Base-by-base conservation (phyloP, 169 alveolate species). In the Plasmodium adleri region DNA sequence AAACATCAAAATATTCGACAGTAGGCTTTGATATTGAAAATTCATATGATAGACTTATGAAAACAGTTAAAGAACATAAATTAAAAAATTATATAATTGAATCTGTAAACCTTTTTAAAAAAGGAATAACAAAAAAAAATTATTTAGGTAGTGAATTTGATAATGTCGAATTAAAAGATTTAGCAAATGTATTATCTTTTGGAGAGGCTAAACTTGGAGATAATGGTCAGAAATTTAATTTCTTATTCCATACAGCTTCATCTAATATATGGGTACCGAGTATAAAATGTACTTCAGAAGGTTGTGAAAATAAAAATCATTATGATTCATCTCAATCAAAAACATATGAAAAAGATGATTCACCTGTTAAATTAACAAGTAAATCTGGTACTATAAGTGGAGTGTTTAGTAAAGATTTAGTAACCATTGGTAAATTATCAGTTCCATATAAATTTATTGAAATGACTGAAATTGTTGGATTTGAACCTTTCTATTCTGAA, bases 241-340 rank as follows among this genome's bases (percentile, higher is more conserved):
- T 75, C 47, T 8, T 63, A 43, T 75, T 32, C 45, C 96, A 95
- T 72, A 94, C 97, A 6, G 96, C 96, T 43, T 93, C 96, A 45
- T 74, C 95, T 72, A 94, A 94, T 90, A 64, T 94, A 43, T 95
- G 97, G 97, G 93, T 94, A 13, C 95, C 95, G 88, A 78, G 88
- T 20, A 72, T 45, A 22, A 39, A 71, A 68, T 95, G 96, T 93
- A 62, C 43, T 6, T 52, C 56, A 43, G 28, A 78, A 22, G 43
- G 67, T 56, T 94, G 97, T 90, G 68, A 28, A 68, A 17, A 66
- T 13, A 96, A 95, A 92, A 20, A 86, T 66, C 68, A 87, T 26
- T 95, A 78, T 63, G 80, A 94, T 49, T 59, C 92, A 28, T 20
- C 60, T 32, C 72, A 88, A 60, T 95, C 97, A 2, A 17, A 88